Evolutionary conservation across 805 yeast species (phyloP).

Genomic region (Candida hungchunana): DNA sequence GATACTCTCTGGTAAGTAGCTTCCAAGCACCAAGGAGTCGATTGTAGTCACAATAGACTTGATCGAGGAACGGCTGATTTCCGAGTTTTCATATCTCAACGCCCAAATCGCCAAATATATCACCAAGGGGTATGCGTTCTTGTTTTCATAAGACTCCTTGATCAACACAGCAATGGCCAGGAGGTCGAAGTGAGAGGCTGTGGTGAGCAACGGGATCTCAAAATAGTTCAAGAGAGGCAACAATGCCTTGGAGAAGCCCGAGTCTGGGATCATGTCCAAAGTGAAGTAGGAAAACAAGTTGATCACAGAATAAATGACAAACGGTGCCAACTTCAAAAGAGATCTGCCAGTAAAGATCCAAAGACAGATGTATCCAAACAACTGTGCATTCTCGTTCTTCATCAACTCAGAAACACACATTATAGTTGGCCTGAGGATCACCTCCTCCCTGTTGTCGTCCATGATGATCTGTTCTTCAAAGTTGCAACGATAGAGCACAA

Average conservation of each 20-base stretch:
- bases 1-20: conserved; percentile 6
- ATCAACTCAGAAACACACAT: conserved; percentile 33
- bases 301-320: conserved; percentile 37
- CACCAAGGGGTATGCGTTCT: conserved; percentile 30
- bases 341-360: conserved; percentile 34
- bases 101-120: conserved; percentile 36
- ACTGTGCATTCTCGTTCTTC: conserved; percentile 38
- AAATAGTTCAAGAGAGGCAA: conserved; percentile 34
- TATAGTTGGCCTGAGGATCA: conserved; percentile 8
- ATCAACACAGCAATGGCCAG: conserved; percentile 28
- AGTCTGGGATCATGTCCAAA: conserved; percentile 31
- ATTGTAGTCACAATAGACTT: conserved; percentile 14
- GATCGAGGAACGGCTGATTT: conserved; percentile 24
- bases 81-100: conserved; percentile 33
- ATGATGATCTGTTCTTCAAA: conserved; percentile 16
- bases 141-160: conserved; percentile 25
- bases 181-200: conserved; percentile 38
- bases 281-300: conserved; percentile 33
- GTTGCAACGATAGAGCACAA: conserved; percentile 24
- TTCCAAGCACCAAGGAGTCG: conserved; percentile 5
- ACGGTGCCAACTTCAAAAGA: conserved; percentile 36
- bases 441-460: conserved; percentile 15
- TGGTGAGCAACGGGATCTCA: conserved; percentile 34
- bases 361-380: conserved; percentile 33
- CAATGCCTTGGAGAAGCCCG: conserved; percentile 30